A percentile compares a stretch with the other conserved stretches of the same genome.
Evolutionary conservation across 768 basidiomycete genomes (phyloP).

Genomic region (Pholiota molesta): DNA sequence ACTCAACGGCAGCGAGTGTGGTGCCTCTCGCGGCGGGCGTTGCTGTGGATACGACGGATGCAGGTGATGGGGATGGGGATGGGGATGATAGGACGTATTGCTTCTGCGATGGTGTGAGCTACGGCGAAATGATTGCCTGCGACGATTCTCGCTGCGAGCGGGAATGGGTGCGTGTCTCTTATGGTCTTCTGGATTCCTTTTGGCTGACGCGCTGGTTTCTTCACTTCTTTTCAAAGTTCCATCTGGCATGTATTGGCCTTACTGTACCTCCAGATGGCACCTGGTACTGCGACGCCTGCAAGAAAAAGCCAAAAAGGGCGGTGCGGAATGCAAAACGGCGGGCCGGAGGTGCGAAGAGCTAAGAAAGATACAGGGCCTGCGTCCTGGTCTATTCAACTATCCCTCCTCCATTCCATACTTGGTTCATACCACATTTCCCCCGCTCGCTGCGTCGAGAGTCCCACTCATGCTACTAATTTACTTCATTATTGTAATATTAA

Average conservation of each 20-base stretch:
- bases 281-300: conserved; percentile 79
- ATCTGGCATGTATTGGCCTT: conserved; percentile 75
- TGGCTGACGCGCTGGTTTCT: not conserved
- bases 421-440: no score
- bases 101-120: conserved; percentile 81
- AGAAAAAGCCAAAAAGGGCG: conserved; percentile 50
- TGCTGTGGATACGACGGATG: conserved; percentile 36
- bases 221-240: conserved; percentile 57
- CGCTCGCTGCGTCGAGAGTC: no score
- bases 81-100: conserved; percentile 79
- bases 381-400: no score
- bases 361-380: not conserved
- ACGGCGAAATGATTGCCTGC: conserved; percentile 95
- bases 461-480: conserved; percentile 22
- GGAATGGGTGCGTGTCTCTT: conserved; percentile 80
- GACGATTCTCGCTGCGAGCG: conserved; percentile 78
- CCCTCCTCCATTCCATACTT: no score
- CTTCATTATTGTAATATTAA: conserved; percentile 19
- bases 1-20: conserved; percentile 31
- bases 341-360: conserved; percentile 33
- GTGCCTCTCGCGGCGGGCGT: conserved; percentile 35
- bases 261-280: conserved; percentile 64
- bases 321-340: conserved; percentile 57
- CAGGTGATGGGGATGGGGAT: conserved; percentile 56
- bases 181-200: conserved; percentile 11